Evolutionary conservation across 441 rosid genomes (phyloP).

Genomic region (Geranium incanum): DNA sequence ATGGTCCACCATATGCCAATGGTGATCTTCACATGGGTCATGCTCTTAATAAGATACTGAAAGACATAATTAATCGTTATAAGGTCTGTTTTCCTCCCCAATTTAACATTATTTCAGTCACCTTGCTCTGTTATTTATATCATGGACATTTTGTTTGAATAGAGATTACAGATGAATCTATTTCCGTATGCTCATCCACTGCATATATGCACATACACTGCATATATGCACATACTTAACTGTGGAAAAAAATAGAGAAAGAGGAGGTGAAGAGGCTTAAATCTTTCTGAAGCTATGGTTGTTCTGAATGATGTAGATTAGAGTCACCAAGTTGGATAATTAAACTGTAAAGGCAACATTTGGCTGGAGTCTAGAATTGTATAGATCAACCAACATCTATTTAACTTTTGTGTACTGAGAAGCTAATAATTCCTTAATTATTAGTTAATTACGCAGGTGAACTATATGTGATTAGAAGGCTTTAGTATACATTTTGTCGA

Average conservation of each 20-base stretch:
- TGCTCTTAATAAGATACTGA: slow-evolving; percentile 91
- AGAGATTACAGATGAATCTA: not conserved
- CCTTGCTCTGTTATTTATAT: slow-evolving; percentile 10
- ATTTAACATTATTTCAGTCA: slow-evolving; percentile 15
- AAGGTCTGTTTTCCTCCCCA: slow-evolving; percentile 44
- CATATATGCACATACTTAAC: not conserved
- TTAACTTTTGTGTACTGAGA: not conserved
- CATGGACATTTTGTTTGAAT: not conserved
- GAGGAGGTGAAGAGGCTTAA: not conserved
- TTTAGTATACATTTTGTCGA: not conserved
- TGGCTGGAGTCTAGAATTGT: not conserved
- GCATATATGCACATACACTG: not conserved
- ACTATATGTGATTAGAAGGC: not conserved
- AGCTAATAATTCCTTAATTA: not conserved
- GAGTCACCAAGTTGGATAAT: not conserved
- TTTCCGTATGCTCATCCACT: slow-evolving; percentile 4
- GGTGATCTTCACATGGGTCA: slow-evolving; percentile 94
- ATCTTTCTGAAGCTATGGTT: not conserved
- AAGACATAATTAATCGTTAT: slow-evolving; percentile 90
- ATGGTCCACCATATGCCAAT: slow-evolving; percentile 98
- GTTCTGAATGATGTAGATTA: not conserved
- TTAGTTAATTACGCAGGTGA: not conserved
- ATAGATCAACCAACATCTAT: slow-evolving; percentile 3
- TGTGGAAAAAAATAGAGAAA: not conserved
- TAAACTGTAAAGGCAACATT: not conserved